Evolutionary conservation across 169 alveolate genomes (phyloP).

Genomic region (Plasmodium vivax): DNA sequence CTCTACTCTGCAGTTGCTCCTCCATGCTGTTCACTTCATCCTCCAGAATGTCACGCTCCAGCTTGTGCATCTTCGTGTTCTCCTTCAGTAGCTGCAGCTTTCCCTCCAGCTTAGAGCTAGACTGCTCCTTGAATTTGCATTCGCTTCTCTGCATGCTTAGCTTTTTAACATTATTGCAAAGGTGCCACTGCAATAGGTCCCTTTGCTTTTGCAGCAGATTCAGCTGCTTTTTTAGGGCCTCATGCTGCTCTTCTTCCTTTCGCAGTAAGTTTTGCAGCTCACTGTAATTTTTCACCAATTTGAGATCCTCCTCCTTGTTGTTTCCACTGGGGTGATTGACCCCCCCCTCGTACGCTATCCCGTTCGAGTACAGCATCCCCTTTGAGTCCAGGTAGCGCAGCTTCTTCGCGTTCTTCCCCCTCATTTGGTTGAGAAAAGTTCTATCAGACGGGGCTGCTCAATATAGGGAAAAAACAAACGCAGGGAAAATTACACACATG

Average conservation of each 20-base stretch:
- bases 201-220: slow-evolving; percentile 26
- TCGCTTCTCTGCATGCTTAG: slow-evolving; percentile 67
- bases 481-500: neutral
- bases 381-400: slow-evolving; percentile 62
- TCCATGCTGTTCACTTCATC: slow-evolving; percentile 51
- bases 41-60: slow-evolving; percentile 44
- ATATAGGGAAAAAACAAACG: neutral
- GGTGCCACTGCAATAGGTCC: slow-evolving; percentile 56
- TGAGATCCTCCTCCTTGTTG: neutral
- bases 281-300: slow-evolving; percentile 28
- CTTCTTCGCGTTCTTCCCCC: slow-evolving; percentile 6
- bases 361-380: slow-evolving; percentile 46
- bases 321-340: neutral
- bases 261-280: slow-evolving; percentile 13
- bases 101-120: slow-evolving; percentile 21
- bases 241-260: slow-evolving; percentile 34
- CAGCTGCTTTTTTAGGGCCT: slow-evolving; percentile 19
- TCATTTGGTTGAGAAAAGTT: slow-evolving; percentile 2
- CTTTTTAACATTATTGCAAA: slow-evolving; percentile 41
- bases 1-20: slow-evolving; percentile 17
- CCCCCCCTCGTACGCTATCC: slow-evolving; percentile 2
- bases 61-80: slow-evolving; percentile 24
- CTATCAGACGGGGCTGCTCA: neutral
- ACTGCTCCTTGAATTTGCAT: slow-evolving; percentile 15
- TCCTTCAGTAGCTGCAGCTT: slow-evolving; percentile 44